Percentiles rank a stretch among this genome's conserved stretches.
phyloP scores from a whole-genome alignment of 1,284 basidiomycete genomes.

The Marasmius oreades region DNA sequence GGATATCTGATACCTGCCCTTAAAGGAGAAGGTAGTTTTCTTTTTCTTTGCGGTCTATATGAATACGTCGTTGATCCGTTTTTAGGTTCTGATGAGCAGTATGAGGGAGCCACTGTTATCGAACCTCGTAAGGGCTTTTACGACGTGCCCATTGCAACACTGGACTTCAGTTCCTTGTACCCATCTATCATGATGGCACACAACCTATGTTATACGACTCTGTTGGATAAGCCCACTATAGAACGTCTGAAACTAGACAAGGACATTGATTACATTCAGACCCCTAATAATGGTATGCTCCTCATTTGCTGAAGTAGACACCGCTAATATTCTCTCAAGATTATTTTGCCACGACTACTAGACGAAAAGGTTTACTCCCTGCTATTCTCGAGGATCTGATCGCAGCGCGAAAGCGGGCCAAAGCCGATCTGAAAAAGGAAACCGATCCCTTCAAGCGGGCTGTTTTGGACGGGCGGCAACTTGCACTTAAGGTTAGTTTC shows the following conservation, averaged over 20 bases:
- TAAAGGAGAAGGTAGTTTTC: slow-evolving; percentile 70
- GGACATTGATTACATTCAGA: slow-evolving; percentile 86
- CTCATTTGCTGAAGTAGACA: not conserved
- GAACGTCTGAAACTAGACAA: slow-evolving; percentile 75
- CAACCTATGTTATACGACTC: slow-evolving; percentile 93
- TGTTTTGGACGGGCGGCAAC: slow-evolving; percentile 90
- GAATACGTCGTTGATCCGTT: not conserved
- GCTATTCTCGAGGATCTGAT: slow-evolving; percentile 92
- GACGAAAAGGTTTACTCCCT: slow-evolving; percentile 84
- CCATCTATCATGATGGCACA: slow-evolving; percentile 99
- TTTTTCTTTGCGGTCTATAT: too few species aligned
- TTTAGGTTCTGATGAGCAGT: slow-evolving; percentile 86
- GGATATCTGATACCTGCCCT: slow-evolving; percentile 84
- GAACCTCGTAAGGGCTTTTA: slow-evolving; percentile 94
- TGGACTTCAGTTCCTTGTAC: slow-evolving; percentile 96
- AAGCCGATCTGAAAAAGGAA: slow-evolving; percentile 91
- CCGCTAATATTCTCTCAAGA: slow-evolving; percentile 44
- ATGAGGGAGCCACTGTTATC: slow-evolving; percentile 96
- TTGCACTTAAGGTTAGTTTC: slow-evolving; percentile 79
- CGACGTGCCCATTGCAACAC: slow-evolving; percentile 90
- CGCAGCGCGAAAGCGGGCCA: slow-evolving; percentile 86
- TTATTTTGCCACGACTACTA: slow-evolving; percentile 72
- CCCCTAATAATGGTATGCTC: slow-evolving; percentile 84
- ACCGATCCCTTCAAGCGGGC: slow-evolving; percentile 94
- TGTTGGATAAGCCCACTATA: slow-evolving; percentile 76